Evolutionary conservation across 2,329 filamentous ascomycete species (phyloP).

Genomic region (Curvularia hawaiiensis): DNA sequence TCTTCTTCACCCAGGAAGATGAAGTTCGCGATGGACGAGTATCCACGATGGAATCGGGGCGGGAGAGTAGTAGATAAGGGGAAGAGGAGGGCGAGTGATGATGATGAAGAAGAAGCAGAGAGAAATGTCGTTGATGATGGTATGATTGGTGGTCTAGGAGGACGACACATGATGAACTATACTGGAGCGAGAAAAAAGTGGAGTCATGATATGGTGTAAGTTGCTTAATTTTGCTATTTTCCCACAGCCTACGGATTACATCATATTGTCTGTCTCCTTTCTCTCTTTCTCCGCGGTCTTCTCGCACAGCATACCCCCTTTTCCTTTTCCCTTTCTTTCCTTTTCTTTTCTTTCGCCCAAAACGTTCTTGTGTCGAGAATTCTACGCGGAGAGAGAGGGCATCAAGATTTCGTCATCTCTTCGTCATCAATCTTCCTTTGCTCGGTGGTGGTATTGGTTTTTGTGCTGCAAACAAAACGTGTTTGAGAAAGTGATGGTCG

Average conservation of each 20-base stretch:
- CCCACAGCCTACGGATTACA: too few relatives aligned
- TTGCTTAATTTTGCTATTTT: neutral
- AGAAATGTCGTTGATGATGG: neutral
- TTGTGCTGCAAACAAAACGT: neutral
- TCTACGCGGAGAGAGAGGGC: too few relatives aligned
- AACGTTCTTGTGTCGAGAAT: too few relatives aligned
- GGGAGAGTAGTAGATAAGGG: neutral
- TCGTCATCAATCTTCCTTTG: too few relatives aligned
- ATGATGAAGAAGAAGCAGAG: too few relatives aligned
- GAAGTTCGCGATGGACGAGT: neutral
- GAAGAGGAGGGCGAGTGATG: neutral
- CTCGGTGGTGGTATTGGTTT: neutral
- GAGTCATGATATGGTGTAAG: conserved; percentile 3
- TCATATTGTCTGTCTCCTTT: too few relatives aligned
- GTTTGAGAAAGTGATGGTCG: neutral
- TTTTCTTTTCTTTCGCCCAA: too few relatives aligned
- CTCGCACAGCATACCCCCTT: too few relatives aligned
- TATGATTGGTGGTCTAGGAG: neutral
- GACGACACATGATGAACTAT: conserved; percentile 2
- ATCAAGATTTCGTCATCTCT: too few relatives aligned
- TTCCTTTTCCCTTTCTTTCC: too few relatives aligned
- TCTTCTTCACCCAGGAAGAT: neutral
- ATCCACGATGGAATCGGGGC: neutral
- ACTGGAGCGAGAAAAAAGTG: neutral
- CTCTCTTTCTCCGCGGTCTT: too few relatives aligned